Evolutionary conservation across 148 eudicot species (phyloP).

Genomic region (Agrostemma githago): DNA sequence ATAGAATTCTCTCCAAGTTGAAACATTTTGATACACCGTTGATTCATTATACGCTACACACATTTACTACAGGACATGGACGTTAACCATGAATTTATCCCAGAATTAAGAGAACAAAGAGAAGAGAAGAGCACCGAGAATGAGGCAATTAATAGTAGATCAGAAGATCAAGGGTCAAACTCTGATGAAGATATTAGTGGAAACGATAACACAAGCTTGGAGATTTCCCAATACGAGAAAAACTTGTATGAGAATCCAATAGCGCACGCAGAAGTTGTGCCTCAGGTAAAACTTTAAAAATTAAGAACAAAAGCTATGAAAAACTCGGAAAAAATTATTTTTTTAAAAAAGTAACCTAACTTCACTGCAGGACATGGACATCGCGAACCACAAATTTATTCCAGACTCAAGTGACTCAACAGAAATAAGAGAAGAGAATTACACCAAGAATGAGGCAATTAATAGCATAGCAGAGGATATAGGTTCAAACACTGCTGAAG

Average conservation of each 20-base stretch:
- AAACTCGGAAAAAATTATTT: too few relatives aligned
- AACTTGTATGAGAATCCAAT: too few relatives aligned
- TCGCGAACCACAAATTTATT: neutral
- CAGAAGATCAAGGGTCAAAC: neutral
- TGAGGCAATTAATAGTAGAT: neutral
- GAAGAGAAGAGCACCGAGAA: neutral
- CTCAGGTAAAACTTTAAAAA: neutral
- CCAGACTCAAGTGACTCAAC: neutral
- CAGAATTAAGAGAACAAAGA: neutral
- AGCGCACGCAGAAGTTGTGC: neutral
- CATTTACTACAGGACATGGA: neutral
- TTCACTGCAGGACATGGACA: neutral
- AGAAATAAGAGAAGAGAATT: neutral
- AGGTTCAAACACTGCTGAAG: neutral
- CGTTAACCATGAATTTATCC: neutral
- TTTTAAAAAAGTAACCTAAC: neutral
- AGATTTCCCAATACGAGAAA: neutral
- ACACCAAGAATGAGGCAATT: neutral
- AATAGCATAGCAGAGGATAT: neutral
- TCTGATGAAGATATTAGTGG: neutral
- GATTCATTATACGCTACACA: too few relatives aligned
- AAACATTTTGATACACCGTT: neutral
- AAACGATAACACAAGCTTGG: neutral
- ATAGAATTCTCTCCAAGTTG: neutral
- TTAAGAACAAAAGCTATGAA: neutral